Evolutionary conservation across 805 yeast species (phyloP), one percentile per base, ranked within the genome.

Genomic region (Kuraishia capsulata): DNA sequence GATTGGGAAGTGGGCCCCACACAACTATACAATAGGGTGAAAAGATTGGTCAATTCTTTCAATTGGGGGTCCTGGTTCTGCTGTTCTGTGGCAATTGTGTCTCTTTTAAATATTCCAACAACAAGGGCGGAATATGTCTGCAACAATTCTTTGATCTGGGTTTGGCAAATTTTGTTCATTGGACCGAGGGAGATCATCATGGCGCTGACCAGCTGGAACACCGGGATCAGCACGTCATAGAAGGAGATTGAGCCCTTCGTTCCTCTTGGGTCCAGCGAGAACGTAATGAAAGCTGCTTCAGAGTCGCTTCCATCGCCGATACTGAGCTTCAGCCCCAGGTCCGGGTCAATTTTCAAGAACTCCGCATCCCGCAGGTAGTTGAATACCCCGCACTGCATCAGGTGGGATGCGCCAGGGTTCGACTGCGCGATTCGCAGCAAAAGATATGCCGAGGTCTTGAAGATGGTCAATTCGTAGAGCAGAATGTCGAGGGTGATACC

Each of bases 111-210:
- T 4, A 61, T 59, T 13, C 87, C 84, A 35, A 73, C 68, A 16
- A 79, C 64, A 39, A 86, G 56, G 38, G 66, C 71, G 36, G 71
- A 65, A 52, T 76, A 76, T 35, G 70, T 69, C 6, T 54, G 49
- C 50, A 84, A 51, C 33, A 87, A 54, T 3, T 57, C 64, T 37
- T 63, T 65, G 0, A 78, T 80, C 45, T 73, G 77, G 5, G 57
- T 51, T 8, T 78, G 64, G 13, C 82, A 77, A 1, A 72, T 66
- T 42, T 65, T 69, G 55, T 85, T 85, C 32, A 79, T 77, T 4
- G 89, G 79, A 0, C 96, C 95, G 65, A 84, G 72, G 2, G 94
- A 75, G 8, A 88, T 61, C 3, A 82, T 59, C 5, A 83, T 62
- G 1, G 94, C 77, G 8, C 77, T 57, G 3, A 86, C 64, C 35